These are phyloP conservation scores for Naganishia vaughanmartiniae DNA, from an alignment of 768 basidiomycete genomes.

Conservation along the genomic window DNA sequence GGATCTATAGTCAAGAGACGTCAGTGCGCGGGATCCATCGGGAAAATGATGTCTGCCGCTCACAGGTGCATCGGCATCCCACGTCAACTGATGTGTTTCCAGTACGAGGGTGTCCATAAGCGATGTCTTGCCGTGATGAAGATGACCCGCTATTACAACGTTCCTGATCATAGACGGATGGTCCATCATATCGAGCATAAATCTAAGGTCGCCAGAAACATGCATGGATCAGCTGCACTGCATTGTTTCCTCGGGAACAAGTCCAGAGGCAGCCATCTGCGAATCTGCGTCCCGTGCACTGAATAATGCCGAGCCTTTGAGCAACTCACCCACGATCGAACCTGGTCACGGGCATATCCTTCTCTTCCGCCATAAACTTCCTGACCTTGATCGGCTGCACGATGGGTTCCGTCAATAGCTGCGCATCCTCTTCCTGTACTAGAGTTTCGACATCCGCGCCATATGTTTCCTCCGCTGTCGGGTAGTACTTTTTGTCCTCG, in stretches of 20 bases:
- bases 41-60: constrained; percentile 44
- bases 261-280: not conserved
- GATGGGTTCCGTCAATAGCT: constrained; percentile 91
- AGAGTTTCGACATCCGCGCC: constrained; percentile 90
- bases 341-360: constrained; percentile 92
- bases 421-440: constrained; percentile 97
- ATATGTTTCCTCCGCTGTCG: constrained; percentile 85
- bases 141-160: constrained; percentile 89
- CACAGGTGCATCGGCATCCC: constrained; percentile 88
- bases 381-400: constrained; percentile 91
- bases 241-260: not conserved
- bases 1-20: constrained; percentile 59
- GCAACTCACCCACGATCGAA: constrained; percentile 85
- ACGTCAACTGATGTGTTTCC: constrained; percentile 90
- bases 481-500: constrained; percentile 98
- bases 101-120: constrained; percentile 95
- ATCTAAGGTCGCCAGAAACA: constrained; percentile 58
- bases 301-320: not conserved
- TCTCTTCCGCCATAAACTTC: constrained; percentile 92
- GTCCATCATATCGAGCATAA: constrained; percentile 82
- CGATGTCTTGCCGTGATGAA: constrained; percentile 97
- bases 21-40: not conserved
- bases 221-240: not conserved
- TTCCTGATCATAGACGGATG: constrained; percentile 95
- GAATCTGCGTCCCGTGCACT: not conserved